A percentile compares a stretch with the other conserved stretches of the same genome.
Evolutionary conservation across 352 stramenopile species (phyloP).

Genomic region (Phytophthora fragariae): DNA sequence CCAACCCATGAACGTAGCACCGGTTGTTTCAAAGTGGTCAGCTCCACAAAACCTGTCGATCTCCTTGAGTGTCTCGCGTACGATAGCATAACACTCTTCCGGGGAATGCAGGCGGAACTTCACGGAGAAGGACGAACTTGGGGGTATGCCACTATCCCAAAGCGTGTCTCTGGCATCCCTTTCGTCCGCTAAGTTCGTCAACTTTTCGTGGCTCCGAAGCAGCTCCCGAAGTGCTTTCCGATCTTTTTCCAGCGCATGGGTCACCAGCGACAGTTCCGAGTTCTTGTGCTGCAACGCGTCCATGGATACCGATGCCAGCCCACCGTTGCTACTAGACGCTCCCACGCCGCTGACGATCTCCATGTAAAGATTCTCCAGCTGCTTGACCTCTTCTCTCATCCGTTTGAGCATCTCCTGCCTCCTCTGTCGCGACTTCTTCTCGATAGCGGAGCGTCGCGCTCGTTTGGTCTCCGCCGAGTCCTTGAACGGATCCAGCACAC

Average conservation of each 20-base stretch:
- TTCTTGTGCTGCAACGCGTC: conserved; percentile 30
- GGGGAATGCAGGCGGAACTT: conserved; percentile 25
- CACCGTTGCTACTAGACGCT: too few relatives aligned
- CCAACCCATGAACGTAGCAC: conserved; percentile 56
- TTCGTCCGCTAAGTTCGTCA: conserved; percentile 22
- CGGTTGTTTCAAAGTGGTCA: conserved; percentile 35
- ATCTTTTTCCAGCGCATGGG: conserved; percentile 49
- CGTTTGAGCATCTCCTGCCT: conserved; percentile 28
- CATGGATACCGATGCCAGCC: not conserved
- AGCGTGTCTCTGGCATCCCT: not conserved
- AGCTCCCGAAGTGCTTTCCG: conserved; percentile 33
- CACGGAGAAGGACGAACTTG: conserved; percentile 48
- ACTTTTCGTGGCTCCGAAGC: conserved; percentile 32
- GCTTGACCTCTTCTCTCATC: conserved; percentile 63
- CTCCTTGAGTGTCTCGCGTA: conserved; percentile 54
- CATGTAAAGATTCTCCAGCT: conserved; percentile 53
- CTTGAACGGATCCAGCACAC: not conserved
- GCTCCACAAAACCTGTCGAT: conserved; percentile 45
- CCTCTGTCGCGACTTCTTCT: conserved; percentile 56
- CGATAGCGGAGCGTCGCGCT: conserved; percentile 57
- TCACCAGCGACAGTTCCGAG: conserved; percentile 44
- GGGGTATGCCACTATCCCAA: conserved; percentile 34
- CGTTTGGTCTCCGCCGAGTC: conserved; percentile 35
- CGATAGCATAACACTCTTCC: conserved; percentile 47
- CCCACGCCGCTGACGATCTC: conserved; percentile 22